A percentile compares a stretch with the other conserved stretches of the same genome.
Evolutionary conservation across 306 rosid species (phyloP).

Genomic region (Ormosia semicastrata): DNA sequence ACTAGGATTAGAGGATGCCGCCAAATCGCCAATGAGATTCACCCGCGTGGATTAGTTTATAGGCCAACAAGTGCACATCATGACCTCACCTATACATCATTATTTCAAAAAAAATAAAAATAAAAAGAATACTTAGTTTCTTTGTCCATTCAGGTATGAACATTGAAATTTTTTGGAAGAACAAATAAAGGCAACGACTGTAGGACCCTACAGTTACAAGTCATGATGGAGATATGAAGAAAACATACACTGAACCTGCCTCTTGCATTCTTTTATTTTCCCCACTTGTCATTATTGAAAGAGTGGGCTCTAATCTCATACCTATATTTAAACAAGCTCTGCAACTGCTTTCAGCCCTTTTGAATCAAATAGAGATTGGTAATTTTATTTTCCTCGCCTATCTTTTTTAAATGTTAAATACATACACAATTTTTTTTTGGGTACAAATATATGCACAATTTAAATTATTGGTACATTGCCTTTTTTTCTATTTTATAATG

Average conservation of each 20-base stretch:
- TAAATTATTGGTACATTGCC: neutral
- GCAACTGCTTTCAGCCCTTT: neutral
- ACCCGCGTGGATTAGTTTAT: neutral
- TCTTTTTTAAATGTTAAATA: neutral
- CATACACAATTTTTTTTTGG: neutral
- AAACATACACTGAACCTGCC: conserved; percentile 46
- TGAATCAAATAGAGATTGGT: neutral
- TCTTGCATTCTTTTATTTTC: conserved; percentile 25
- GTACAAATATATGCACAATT: no score
- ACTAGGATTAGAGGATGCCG: neutral
- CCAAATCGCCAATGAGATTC: neutral
- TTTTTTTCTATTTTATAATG: neutral
- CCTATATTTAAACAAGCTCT: conserved; percentile 26
- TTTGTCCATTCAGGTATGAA: neutral
- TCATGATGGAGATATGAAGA: conserved; percentile 42
- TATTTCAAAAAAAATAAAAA: neutral
- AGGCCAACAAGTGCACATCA: conserved; percentile 35
- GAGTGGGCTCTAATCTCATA: conserved; percentile 15
- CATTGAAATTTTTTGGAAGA: neutral
- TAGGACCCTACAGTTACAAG: conserved; percentile 33
- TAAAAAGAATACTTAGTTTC: neutral
- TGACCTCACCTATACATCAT: conserved; percentile 62
- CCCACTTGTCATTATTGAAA: conserved; percentile 44
- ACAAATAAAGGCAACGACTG: neutral
- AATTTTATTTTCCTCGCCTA: neutral